Evolutionary conservation across 1,284 basidiomycete species (phyloP), one percentile per base, ranked within the genome.

Genomic region (Hypsizygus ulmarius): DNA sequence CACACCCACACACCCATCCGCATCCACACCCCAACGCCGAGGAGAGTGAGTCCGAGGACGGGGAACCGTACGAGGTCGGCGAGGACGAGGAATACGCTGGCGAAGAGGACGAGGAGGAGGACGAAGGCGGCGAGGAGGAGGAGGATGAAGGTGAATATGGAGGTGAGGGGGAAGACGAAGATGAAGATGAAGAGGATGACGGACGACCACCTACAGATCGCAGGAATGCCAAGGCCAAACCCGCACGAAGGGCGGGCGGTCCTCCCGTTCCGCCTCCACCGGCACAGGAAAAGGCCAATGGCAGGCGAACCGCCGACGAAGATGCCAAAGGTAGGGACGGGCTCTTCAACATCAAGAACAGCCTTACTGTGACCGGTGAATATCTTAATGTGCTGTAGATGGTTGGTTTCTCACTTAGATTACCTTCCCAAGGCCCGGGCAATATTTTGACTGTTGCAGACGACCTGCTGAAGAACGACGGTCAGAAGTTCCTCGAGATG

Each of bases 401-500:
- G n/a, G 39, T 33, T 33, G 47, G 34, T 28, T 40, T 34, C 47
- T 34, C 45, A 41, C 47, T 50, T 39, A 12, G 37, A 29, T 45
- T 44, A 39, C 40, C 21, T 43, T 43, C 55, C 58, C 43, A 53
- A 79, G 78, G 77, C 50, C 80, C 84, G 65, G 93, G 91, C 56
- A 87, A 95, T 64, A 97, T 99, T 63, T 78, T 99, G 49, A 98
- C 97, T n/a, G 96, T 99, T 43, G 96, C 96, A 42, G 96, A 99
- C 64, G 96, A 99, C 73, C 81, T 99, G 43, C 78, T 98, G 59
- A 97, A 97, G 77, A 98, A 98, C 63, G 95, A 99, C 63, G 96
- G 94, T 2, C 92, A 94, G 62, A 98, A 97, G 74, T 98, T 99
- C 75, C 74, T 99, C 61, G 95, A 99, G 74, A 99, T 99, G 96